A percentile compares a stretch with the other conserved stretches of the same genome.
phyloP scores from a whole-genome alignment of 441 rosid genomes.

The Croton setiger region DNA sequence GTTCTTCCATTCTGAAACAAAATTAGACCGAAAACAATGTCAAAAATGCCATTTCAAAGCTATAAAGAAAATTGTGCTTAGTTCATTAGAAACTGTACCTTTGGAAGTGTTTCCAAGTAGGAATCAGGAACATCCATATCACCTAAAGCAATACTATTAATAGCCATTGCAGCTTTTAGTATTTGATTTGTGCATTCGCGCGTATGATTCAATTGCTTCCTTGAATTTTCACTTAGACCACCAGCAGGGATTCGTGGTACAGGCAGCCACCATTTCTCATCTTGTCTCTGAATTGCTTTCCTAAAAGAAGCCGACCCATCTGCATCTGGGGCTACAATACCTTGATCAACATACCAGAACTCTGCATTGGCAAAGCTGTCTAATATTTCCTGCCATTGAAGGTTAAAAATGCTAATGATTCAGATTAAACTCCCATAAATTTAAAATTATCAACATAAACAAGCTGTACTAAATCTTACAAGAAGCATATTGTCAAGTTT shows the following conservation, averaged over 20 bases:
- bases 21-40: conserved; percentile 8
- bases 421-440: conserved; percentile 9
- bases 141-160: conserved; percentile 65
- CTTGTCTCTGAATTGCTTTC: conserved; percentile 77
- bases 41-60: too few relatives aligned
- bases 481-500: conserved; percentile 95
- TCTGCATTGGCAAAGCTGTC: conserved; percentile 70
- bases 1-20: conserved; percentile 76
- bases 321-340: conserved; percentile 65
- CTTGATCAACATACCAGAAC: conserved; percentile 97
- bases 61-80: too few relatives aligned
- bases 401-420: not conserved
- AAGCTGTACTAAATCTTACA: conserved; percentile 42
- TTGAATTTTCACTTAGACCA: conserved; percentile 69
- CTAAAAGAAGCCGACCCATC: conserved; percentile 76
- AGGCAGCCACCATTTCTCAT: conserved; percentile 99
- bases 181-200: conserved; percentile 95
- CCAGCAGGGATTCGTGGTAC: conserved; percentile 81
- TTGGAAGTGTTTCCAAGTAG: conserved; percentile 81
- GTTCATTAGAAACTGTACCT: conserved; percentile 38
- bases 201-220: conserved; percentile 80
- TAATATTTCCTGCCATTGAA: conserved; percentile 61
- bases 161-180: conserved; percentile 94
- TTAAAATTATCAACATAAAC: not conserved
- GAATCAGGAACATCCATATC: conserved; percentile 96